phyloP scores from a whole-genome alignment of 495 filamentous ascomycete species.

The Pseudoneurospora amorphoporcata region DNA sequence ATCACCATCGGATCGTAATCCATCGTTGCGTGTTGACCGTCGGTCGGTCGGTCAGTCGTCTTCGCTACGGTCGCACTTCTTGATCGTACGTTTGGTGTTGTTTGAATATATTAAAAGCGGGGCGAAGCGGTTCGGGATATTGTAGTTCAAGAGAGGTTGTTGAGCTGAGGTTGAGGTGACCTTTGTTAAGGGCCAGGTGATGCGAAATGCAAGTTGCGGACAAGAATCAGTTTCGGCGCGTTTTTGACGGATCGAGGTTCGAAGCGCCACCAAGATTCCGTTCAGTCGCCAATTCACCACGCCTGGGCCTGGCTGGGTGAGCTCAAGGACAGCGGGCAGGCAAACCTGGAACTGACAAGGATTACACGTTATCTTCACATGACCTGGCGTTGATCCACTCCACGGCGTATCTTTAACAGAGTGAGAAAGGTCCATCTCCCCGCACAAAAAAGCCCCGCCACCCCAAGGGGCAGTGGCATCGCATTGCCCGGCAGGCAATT shows the following conservation, averaged over 20 bases:
- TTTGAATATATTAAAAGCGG: neutral
- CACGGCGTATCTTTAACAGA: neutral
- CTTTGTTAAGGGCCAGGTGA: neutral
- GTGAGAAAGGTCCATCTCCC: neutral
- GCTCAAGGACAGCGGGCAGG: neutral
- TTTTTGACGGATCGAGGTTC: neutral
- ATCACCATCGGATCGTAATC: slow-evolving; percentile 56
- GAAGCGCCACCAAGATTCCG: neutral
- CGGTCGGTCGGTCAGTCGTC: neutral
- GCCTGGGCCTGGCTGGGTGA: neutral
- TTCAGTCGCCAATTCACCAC: neutral
- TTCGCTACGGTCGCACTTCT: neutral
- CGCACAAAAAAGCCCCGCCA: neutral
- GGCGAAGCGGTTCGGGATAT: neutral
- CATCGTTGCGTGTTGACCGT: slow-evolving; percentile 31
- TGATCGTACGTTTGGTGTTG: neutral
- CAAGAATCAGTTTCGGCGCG: neutral
- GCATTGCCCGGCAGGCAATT: neutral
- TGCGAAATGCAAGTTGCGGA: neutral
- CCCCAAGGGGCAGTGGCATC: neutral
- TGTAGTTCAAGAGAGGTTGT: neutral
- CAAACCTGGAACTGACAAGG: neutral
- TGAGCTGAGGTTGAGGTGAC: neutral
- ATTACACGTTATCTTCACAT: slow-evolving; percentile 6
- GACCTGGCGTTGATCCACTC: neutral